phyloP scores from a whole-genome alignment of 495 filamentous ascomycete genomes.

The Penicillium egyptiacum region DNA sequence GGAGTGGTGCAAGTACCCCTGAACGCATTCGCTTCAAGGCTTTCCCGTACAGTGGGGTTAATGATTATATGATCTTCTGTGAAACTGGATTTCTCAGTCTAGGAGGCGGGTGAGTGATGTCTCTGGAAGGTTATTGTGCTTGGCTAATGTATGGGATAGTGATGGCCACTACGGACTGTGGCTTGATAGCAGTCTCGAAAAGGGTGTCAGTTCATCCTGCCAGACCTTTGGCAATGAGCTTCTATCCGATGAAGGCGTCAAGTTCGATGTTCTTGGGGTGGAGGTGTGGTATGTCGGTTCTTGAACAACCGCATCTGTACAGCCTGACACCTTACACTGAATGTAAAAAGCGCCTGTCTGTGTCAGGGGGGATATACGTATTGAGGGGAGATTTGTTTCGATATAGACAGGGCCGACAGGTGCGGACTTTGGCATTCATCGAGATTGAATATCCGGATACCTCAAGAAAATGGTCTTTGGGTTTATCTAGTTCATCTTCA shows the following conservation, averaged over 20 bases:
- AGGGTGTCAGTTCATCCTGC: slow-evolving; percentile 75
- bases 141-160: slow-evolving; percentile 36
- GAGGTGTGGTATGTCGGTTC: slow-evolving; percentile 83
- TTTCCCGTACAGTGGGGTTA: slow-evolving; percentile 92
- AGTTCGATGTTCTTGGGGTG: slow-evolving; percentile 88
- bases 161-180: slow-evolving; percentile 92
- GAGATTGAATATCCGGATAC: background rate
- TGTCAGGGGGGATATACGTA: slow-evolving; percentile 3
- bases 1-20: slow-evolving; percentile 48
- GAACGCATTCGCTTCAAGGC: slow-evolving; percentile 89
- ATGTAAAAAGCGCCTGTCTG: slow-evolving; percentile 8
- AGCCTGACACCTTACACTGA: slow-evolving; percentile 5
- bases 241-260: slow-evolving; percentile 89
- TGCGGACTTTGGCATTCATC: background rate
- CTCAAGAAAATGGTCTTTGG: slow-evolving; percentile 3
- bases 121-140: background rate
- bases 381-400: background rate
- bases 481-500: slow-evolving; percentile 7
- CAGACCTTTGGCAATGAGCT: slow-evolving; percentile 95
- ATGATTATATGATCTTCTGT: slow-evolving; percentile 96
- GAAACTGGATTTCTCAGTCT: slow-evolving; percentile 81
- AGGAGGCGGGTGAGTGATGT: slow-evolving; percentile 66
- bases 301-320: slow-evolving; percentile 17
- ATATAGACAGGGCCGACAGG: background rate
- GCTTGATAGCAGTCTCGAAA: slow-evolving; percentile 86